phyloP scores from a whole-genome alignment of 1,284 basidiomycete species.

The Coniferiporia weirii region DNA sequence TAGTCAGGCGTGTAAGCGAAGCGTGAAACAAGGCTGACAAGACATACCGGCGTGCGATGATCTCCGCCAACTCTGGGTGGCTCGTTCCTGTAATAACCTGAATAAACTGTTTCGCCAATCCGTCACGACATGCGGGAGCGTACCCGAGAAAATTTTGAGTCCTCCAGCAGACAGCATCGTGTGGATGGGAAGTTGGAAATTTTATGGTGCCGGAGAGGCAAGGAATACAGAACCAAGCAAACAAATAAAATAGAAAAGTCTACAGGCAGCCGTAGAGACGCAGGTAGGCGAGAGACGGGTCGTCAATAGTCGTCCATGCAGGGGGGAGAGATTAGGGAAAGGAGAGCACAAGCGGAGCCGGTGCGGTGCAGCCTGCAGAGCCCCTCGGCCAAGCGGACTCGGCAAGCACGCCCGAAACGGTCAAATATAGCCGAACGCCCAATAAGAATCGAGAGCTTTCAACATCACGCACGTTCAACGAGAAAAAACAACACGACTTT shows the following conservation, averaged over 20 bases:
- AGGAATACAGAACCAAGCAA: background rate
- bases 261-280: background rate
- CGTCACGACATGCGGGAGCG: conserved; percentile 27
- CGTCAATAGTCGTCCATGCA: conserved; percentile 12
- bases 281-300: background rate
- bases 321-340: conserved; percentile 3
- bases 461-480: conserved; percentile 21
- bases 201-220: background rate
- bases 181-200: background rate
- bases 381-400: background rate
- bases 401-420: background rate
- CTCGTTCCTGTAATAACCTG: conserved; percentile 61
- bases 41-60: conserved; percentile 85
- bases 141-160: conserved; percentile 91
- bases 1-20: conserved; percentile 21
- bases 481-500: background rate
- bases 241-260: conserved; percentile 5
- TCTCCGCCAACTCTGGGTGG: conserved; percentile 92
- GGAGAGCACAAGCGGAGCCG: background rate
- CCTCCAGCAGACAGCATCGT: conserved; percentile 77
- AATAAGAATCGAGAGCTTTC: background rate
- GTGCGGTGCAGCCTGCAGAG: background rate
- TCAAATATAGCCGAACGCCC: background rate
- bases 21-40: conserved; percentile 19
- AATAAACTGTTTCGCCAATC: conserved; percentile 4